These are phyloP conservation scores for Malassezia cuniculi DNA, from an alignment of 1,284 basidiomycete genomes.

Conservation along the genomic window DNA sequence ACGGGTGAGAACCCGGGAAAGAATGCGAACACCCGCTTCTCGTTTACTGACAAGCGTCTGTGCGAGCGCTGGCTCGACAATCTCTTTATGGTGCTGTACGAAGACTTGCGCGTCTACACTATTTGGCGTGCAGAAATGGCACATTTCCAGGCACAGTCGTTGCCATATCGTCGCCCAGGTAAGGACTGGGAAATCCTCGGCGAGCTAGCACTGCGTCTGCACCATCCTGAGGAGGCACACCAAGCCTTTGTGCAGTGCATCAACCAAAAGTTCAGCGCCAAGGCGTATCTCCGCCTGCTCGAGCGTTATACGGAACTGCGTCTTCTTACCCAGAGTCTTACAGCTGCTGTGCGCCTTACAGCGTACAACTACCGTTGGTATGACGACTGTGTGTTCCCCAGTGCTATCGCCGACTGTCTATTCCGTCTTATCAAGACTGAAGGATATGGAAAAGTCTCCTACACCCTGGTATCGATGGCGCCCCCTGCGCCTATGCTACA, in stretches of 20 bases:
- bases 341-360: conserved; percentile 78
- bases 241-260: conserved; percentile 92
- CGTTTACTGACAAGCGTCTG: conserved; percentile 87
- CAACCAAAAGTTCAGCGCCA: conserved; percentile 73
- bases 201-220: conserved; percentile 75
- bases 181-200: conserved; percentile 98
- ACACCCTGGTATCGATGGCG: conserved; percentile 77
- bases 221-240: conserved; percentile 94
- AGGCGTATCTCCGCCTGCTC: conserved; percentile 80
- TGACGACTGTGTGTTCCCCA: conserved; percentile 61
- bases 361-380: conserved; percentile 66
- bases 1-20: background rate
- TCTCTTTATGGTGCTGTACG: conserved; percentile 94
- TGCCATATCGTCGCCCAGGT: conserved; percentile 90
- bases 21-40: conserved; percentile 51
- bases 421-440: conserved; percentile 90
- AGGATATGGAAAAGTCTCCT: conserved; percentile 83
- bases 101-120: conserved; percentile 97
- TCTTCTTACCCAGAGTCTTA: conserved; percentile 76
- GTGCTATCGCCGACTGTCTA: conserved; percentile 71
- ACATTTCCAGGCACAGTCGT: conserved; percentile 92
- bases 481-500: conserved; percentile 28
- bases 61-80: conserved; percentile 98
- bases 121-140: conserved; percentile 98
- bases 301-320: conserved; percentile 89